These are phyloP conservation scores for Penicillium sp. DNA, from an alignment of 2,329 filamentous ascomycete species.

Conservation along the genomic window DNA sequence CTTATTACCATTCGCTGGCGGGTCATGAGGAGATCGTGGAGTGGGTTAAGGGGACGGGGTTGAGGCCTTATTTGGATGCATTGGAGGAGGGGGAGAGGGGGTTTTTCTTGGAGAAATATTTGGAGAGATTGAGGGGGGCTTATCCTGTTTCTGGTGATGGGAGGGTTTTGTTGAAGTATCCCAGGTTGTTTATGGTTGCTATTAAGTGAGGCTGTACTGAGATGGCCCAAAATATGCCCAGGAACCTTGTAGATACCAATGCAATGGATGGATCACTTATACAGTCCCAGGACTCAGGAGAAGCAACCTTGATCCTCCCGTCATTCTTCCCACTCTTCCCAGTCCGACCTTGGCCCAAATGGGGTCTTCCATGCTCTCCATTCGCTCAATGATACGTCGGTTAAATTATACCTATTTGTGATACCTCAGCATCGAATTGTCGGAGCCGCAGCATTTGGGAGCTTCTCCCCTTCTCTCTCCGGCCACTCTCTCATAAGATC, in stretches of 20 bases:
- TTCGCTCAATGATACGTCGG: conserved; percentile 49
- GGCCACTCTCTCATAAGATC: too few species aligned
- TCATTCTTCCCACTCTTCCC: conserved; percentile 4
- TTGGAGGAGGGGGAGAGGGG: conserved; percentile 43
- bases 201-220: too few species aligned
- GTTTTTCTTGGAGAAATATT: conserved; percentile 49
- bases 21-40: conserved; percentile 53
- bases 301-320: conserved; percentile 10
- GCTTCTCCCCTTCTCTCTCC: too few species aligned
- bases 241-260: neutral
- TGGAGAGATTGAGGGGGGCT: conserved; percentile 40
- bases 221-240: neutral
- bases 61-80: conserved; percentile 54
- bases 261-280: neutral
- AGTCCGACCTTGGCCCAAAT: too few species aligned
- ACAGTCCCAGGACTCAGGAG: conserved; percentile 8
- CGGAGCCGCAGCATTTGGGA: too few species aligned
- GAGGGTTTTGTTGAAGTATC: conserved; percentile 54
- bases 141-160: conserved; percentile 51
- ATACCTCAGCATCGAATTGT: too few species aligned
- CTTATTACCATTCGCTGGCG: conserved; percentile 52
- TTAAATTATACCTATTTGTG: too few species aligned
- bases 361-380: conserved; percentile 50
- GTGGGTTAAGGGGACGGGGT: conserved; percentile 57
- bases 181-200: conserved; percentile 55